A percentile compares a stretch with the other conserved stretches of the same genome.
These are phyloP conservation scores for Fusarium sp. DNA, from an alignment of 2,329 filamentous ascomycete species.

Conservation along the genomic window DNA sequence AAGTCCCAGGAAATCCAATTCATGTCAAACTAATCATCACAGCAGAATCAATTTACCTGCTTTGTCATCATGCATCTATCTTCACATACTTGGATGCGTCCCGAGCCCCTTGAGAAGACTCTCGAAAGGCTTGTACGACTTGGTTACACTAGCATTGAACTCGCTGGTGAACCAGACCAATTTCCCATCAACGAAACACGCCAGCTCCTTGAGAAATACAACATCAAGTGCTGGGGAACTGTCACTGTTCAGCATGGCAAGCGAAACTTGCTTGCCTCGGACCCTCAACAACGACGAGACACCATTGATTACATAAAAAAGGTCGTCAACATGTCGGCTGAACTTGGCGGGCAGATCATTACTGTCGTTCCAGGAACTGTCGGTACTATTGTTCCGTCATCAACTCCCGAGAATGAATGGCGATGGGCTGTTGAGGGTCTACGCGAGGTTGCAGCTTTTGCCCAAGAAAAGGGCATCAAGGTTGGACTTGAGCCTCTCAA, in stretches of 20 bases:
- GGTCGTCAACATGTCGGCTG: constrained; percentile 30
- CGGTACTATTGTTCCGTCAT: constrained; percentile 25
- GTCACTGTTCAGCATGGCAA: constrained; percentile 41
- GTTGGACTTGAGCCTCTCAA: constrained; percentile 42
- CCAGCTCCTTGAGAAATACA: constrained; percentile 32
- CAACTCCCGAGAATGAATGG: constrained; percentile 40
- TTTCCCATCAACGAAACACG: constrained; percentile 15
- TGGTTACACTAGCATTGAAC: constrained; percentile 38
- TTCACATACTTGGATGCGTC: constrained; percentile 45
- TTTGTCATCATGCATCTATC: constrained; percentile 34
- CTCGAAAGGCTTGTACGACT: constrained; percentile 27
- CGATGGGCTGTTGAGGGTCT: constrained; percentile 37
- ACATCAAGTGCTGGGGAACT: constrained; percentile 38
- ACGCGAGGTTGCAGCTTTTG: constrained; percentile 31
- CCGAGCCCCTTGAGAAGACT: constrained; percentile 37
- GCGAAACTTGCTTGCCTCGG: constrained; percentile 35
- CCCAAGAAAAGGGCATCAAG: constrained; percentile 23
- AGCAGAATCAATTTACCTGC: fast-evolving
- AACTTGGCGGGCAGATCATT: constrained; percentile 31
- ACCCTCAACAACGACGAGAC: constrained; percentile 27
- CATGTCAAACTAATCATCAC: background rate
- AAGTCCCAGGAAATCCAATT: background rate
- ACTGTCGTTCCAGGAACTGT: constrained; percentile 35
- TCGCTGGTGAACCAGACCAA: constrained; percentile 33
- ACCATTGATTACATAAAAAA: constrained; percentile 40